Conservation (phyloP, 1,284 basidiomycete genomes). For the Sutorius eximius region DNA sequence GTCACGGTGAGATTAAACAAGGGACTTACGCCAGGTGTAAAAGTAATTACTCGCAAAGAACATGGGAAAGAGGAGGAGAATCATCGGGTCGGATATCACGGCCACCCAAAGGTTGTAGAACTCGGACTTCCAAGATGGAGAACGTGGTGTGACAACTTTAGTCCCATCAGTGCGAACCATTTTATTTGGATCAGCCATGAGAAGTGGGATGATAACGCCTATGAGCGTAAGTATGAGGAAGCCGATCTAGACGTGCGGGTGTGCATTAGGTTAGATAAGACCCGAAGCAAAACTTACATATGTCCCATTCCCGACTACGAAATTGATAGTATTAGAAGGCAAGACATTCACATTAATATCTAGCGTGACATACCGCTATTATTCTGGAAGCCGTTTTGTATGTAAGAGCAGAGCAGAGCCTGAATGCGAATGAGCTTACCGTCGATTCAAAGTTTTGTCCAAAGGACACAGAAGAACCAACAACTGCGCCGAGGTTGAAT, state of each 20-base stretch:
- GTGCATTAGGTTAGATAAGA: not conserved
- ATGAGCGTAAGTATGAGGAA: conserved; percentile 37
- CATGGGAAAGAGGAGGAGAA: conserved; percentile 39
- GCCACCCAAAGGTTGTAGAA: conserved; percentile 35
- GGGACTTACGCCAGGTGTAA: conserved; percentile 38
- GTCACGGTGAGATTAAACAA: not conserved
- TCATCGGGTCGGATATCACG: conserved; percentile 35
- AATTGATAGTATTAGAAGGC: not conserved
- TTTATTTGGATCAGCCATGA: conserved; percentile 38
- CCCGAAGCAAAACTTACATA: conserved; percentile 21
- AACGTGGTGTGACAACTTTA: conserved; percentile 30
- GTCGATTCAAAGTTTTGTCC: conserved; percentile 48
- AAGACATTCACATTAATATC: not conserved
- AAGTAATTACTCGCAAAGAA: conserved; percentile 40
- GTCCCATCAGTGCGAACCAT: conserved; percentile 40
- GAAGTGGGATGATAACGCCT: conserved; percentile 33
- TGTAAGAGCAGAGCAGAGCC: not conserved
- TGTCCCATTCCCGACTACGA: conserved; percentile 33
- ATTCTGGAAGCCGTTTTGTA: not conserved
- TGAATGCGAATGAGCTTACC: conserved; percentile 9
- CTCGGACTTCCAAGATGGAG: conserved; percentile 39
- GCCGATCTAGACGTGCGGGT: conserved; percentile 23
- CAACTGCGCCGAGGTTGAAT: conserved; percentile 64
- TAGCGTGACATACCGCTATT: conserved; percentile 17
- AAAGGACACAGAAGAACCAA: conserved; percentile 59